Conservation (phyloP, 768 basidiomycete species). For the Tricholoma matsutake region DNA sequence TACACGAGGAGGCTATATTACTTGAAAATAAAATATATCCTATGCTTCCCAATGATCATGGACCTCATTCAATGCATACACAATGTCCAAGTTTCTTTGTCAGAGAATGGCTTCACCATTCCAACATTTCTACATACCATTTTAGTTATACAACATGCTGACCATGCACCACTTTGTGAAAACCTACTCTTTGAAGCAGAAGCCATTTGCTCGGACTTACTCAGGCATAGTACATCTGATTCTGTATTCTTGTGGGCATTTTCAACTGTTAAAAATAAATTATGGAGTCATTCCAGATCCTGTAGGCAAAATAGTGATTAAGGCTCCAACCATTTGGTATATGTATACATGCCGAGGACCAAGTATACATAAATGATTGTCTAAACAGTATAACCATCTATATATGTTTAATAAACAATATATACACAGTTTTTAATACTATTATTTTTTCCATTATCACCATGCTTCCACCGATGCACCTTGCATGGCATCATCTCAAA, state of each 20-base stretch:
- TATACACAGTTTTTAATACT: no score
- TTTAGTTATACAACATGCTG: neutral
- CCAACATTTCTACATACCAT: neutral
- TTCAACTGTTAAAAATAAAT: neutral
- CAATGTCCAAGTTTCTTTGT: neutral
- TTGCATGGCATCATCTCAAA: no score
- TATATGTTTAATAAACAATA: no score
- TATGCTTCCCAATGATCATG: neutral
- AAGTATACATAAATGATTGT: neutral
- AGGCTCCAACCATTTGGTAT: neutral
- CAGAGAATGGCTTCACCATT: neutral
- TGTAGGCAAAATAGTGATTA: no score
- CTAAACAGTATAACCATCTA: no score
- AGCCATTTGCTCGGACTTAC: neutral
- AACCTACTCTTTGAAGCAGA: neutral
- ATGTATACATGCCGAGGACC: neutral
- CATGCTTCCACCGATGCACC: no score
- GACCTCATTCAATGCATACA: neutral
- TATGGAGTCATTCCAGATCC: no score
- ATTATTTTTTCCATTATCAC: no score
- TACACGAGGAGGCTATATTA: neutral
- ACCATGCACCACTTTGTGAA: neutral
- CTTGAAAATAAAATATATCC: slow-evolving; percentile 1
- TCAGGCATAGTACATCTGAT: neutral
- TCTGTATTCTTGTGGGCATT: neutral